Evolutionary conservation across 371 early-diverging fungal genomes (phyloP), one percentile per base, ranked within the genome.

Genomic region (Mucor circinelloides): DNA sequence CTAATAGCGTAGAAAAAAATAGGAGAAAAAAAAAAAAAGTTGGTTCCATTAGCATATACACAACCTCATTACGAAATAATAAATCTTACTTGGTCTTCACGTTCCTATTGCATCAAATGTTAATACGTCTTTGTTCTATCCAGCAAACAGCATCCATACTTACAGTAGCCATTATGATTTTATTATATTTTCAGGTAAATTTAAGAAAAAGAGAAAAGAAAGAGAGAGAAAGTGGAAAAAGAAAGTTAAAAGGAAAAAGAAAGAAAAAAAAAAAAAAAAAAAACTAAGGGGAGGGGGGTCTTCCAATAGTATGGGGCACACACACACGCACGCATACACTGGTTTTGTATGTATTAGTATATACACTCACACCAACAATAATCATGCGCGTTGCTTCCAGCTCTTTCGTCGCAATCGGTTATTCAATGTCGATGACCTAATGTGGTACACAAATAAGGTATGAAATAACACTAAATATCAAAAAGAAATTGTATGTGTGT

Each of bases 71-170:
- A 34, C 3, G 13, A 21, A 38, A 38, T 7, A 17, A 8, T 4
- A 30, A 8, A 59, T 34, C 32, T 66, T 66, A 66, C 66, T 66
- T 76, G 74, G 66, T 78, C 73, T 68, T 81, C 81, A 63, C 79
- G 79, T 67, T 81, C 79, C 81, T 81, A 67, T 44, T 44, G 19
- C n/a, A 42, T 12, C 23, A 19, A 23, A 60, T 12, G n/a, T 64
- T 55, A 23, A 23, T 21, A 58, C 28, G 12, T 58, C 12, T 44
- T 21, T 23, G 17, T 32, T 38, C 31, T 1, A 46, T 40, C 27
- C 10, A 10, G 21, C 15, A 28, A 27, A 21, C 6, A 25, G 25
- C 13, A 50, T 50, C 19, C 8, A 17, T 52, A 63, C 59, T 69
- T 64, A 69, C 64, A 58, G 46, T 52, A 67, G 67, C 52, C 67